Evolutionary conservation across 1,284 basidiomycete genomes (phyloP), one percentile per base, ranked within the genome.

Genomic region (Schizophyllum amplum): DNA sequence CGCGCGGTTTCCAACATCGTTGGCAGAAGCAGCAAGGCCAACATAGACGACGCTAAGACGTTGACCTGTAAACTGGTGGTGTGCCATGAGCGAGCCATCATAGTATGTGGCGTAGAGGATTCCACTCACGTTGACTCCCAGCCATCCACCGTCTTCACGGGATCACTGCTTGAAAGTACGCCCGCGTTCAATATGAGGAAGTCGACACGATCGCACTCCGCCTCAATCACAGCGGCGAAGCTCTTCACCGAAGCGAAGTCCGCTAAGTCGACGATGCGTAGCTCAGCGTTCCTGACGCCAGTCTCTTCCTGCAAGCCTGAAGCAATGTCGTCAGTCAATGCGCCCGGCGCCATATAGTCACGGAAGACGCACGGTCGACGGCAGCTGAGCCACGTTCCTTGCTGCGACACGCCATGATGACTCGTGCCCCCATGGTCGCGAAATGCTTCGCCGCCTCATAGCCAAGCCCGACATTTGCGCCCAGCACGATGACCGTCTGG

Each of bases 391-490:
- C 76, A 56, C 66, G 74, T 33, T 59, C 65, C 59, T 68, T 59
- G 56, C 58, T 76, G 21, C 75, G 68, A 62, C 74, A 78, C 1
- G 69, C 74, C 17, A 77, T 51, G 47, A 79, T 69, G 6, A 78
- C 64, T 24, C 65, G 70, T 0, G 76, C 72, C 21, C 67, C 69
- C 75, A 75, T 77, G 1, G 62, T 59, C 1, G 75, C 74, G 55
- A 79, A 74, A 60, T 77, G 76, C 59, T 72, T 75, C 1, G 73
- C 61, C 0, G 75, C 71, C 55, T 79, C 74, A 50, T 72, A 70
- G 0, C 77, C 78, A 24, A 80, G 63, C 0, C 77, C 76, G 4
- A 63, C 64, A 59, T 78, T 79, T 1, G 75, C 76, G 1, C 72
- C 56, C 26, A 68, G 62, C 11, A 74, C 65, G 2, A 73, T 54